Base-by-base conservation (phyloP, 305 asterid genomes). In the Salvia sclarea region DNA sequence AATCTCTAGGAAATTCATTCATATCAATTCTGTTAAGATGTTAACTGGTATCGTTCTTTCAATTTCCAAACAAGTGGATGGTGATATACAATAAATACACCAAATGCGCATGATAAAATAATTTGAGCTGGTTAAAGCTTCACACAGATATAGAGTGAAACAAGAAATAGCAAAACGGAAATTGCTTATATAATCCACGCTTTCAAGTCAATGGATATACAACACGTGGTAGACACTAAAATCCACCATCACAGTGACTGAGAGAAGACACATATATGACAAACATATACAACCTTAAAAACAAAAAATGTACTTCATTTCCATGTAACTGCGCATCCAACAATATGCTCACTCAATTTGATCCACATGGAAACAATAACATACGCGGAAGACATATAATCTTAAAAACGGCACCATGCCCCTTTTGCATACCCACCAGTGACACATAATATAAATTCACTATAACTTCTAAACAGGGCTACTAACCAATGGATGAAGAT, bases 391-490 rank as follows among this genome's bases (percentile, higher is more conserved):
- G 10, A 69, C 16, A 56, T 50, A 69, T 31, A 49, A 44, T 20
- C 55, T 31, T 43, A 25, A 53, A 37, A 35, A 22, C 21, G 49
- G 57, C 25, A 65, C 16, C 57, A 60, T 54, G 48, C 67, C 44
- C 57, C 33, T 48, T 45, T 48, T 57, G 38, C 69, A 22, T 60
- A 45, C 28, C 61, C 47, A 49, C 54, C 49, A 71, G 8, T n/a
- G 56, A 54, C 43, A 66, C 55, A 49, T 6, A 37, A 16, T 44
- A 37, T 43, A 8, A 22, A 5, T 68, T 47, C 57, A n/a, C 50
- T 7, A 21, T 21, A 47, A 75, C 50, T 24, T 40, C 11, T 40
- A 6, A 40, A 20, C 71, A 59, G 28, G 2, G 20, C 1, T 61
- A 41, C 57, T 14, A 57, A 25, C 9, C 11, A 56, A 61, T 44